These are phyloP conservation scores for Pestalotiopsis fici DNA, from an alignment of 2,329 filamentous ascomycete species.

Conservation along the genomic window DNA sequence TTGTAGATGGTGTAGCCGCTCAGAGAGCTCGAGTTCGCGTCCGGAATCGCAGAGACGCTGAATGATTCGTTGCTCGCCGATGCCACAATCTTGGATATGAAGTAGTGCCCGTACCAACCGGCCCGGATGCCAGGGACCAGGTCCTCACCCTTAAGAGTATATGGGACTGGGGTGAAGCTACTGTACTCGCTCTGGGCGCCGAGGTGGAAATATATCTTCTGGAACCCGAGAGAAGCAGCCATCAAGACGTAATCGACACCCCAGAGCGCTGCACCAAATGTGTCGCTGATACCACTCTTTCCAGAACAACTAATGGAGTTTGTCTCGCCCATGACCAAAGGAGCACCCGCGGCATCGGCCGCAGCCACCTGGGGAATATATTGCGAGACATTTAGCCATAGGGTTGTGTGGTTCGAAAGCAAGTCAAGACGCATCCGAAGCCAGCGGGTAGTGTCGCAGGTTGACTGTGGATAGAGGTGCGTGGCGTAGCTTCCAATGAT, in stretches of 20 bases:
- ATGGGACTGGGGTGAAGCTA: slow-evolving; percentile 29
- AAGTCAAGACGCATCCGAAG: slow-evolving; percentile 32
- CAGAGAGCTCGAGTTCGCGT: slow-evolving; percentile 32
- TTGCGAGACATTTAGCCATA: slow-evolving; percentile 36
- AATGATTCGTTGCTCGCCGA: slow-evolving; percentile 10
- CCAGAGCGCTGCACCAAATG: slow-evolving; percentile 51
- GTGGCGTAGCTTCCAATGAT: slow-evolving; percentile 33
- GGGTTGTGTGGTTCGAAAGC: slow-evolving; percentile 30
- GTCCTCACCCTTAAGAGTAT: slow-evolving; percentile 30
- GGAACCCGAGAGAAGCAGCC: slow-evolving; percentile 33
- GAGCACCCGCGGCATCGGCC: slow-evolving; percentile 33
- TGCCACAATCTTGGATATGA: slow-evolving; percentile 28
- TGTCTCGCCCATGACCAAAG: slow-evolving; percentile 47
- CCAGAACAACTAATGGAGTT: slow-evolving; percentile 43
- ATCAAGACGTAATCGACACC: slow-evolving; percentile 44
- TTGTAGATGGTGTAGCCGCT: slow-evolving; percentile 33
- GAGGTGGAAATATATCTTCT: slow-evolving; percentile 44
- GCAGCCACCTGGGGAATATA: slow-evolving; percentile 32
- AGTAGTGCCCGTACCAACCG: slow-evolving; percentile 35
- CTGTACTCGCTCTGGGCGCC: slow-evolving; percentile 35
- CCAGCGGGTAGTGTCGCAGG: slow-evolving; percentile 32
- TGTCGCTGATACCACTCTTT: slow-evolving; percentile 41
- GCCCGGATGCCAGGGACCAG: slow-evolving; percentile 29
- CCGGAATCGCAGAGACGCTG: slow-evolving; percentile 29
- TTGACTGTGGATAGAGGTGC: slow-evolving; percentile 38